Evolutionary conservation across 2,329 filamentous ascomycete species (phyloP).

Genomic region (Fusarium concolor): DNA sequence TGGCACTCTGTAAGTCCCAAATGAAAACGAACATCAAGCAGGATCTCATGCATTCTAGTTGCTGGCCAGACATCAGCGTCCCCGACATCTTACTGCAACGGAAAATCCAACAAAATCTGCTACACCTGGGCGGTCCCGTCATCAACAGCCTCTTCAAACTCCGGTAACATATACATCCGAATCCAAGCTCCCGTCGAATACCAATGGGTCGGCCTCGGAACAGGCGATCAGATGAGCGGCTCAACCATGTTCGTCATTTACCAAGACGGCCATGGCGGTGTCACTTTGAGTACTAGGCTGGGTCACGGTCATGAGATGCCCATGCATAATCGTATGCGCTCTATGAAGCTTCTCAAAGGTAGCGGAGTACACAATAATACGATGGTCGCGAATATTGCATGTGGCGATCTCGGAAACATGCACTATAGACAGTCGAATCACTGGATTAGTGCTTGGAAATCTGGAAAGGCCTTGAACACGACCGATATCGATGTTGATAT

Average conservation of each 20-base stretch:
- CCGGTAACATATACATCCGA: not conserved
- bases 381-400: not conserved
- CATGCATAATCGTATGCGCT: not conserved
- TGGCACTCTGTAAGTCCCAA: not conserved
- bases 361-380: not conserved
- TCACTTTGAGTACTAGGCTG: not conserved
- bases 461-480: not conserved
- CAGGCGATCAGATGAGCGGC: not conserved
- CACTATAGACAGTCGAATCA: not conserved
- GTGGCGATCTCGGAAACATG: not conserved
- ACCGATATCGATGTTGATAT: not conserved
- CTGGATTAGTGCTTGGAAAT: slow-evolving; percentile 5
- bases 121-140: not conserved
- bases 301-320: not conserved
- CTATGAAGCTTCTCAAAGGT: not conserved
- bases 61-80: not conserved
- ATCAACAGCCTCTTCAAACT: not conserved
- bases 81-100: not conserved
- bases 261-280: not conserved
- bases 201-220: not conserved
- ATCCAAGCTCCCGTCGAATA: not conserved
- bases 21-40: no score
- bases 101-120: not conserved
- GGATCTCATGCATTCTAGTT: not conserved
- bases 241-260: slow-evolving; percentile 4